phyloP scores from a whole-genome alignment of 192 early-diverging fungal species.

The Rhizophagus clarus region DNA sequence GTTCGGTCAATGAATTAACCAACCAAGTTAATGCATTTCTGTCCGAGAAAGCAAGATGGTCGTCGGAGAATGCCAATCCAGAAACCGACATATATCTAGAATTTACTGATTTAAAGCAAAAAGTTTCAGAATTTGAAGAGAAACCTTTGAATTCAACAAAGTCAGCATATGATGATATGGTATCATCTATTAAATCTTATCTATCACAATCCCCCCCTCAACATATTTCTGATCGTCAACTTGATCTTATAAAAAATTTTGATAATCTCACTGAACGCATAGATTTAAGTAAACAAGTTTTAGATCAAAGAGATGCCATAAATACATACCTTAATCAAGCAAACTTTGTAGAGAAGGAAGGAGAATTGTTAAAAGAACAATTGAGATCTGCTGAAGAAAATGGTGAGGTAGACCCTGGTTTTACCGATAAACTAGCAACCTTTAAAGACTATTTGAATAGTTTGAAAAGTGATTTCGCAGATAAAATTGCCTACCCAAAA shows the following conservation, averaged over 20 bases:
- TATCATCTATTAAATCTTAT: slow-evolving; percentile 2
- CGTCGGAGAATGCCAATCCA: not conserved
- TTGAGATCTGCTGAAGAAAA: slow-evolving; percentile 13
- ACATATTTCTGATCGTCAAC: slow-evolving; percentile 19
- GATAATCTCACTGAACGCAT: not conserved
- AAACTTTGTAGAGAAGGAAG: slow-evolving; percentile 9
- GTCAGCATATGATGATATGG: slow-evolving; percentile 14
- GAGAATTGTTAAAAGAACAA: not conserved
- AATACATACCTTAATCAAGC: slow-evolving; percentile 9
- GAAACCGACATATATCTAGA: slow-evolving; percentile 4
- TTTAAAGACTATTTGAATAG: slow-evolving; percentile 12
- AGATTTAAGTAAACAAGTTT: slow-evolving; percentile 17
- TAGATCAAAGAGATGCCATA: slow-evolving; percentile 20
- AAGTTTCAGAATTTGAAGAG: slow-evolving; percentile 25
- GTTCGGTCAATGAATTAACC: not conserved
- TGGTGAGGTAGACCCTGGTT: not conserved
- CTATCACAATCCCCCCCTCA: slow-evolving; percentile 12
- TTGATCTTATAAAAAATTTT: not conserved
- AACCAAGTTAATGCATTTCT: slow-evolving; percentile 15
- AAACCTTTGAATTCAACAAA: not conserved
- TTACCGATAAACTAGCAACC: slow-evolving; percentile 8
- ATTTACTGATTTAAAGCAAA: slow-evolving; percentile 3
- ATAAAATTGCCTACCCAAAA: slow-evolving; percentile 11
- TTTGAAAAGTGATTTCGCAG: not conserved
- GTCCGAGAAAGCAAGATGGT: slow-evolving; percentile 20